Conservation (phyloP, 2,329 filamentous ascomycete genomes). For the Hymenoscyphus occultus region DNA sequence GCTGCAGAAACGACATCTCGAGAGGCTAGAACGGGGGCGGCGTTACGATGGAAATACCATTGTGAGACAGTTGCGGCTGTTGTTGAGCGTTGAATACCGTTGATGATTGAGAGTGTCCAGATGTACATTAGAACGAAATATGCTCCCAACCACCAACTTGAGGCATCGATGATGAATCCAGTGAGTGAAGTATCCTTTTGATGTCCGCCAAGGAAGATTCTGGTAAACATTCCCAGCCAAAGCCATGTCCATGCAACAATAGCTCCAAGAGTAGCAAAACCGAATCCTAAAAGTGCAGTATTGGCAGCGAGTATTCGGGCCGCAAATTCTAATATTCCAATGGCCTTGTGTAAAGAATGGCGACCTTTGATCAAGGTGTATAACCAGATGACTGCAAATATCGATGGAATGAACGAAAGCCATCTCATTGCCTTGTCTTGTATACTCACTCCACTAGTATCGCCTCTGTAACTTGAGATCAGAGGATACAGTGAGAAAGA, state of each 20-base stretch:
- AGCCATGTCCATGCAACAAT: constrained; percentile 91
- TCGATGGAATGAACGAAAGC: constrained; percentile 72
- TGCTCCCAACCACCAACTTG: constrained; percentile 92
- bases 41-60: constrained; percentile 97
- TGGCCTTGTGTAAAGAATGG: constrained; percentile 75
- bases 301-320: constrained; percentile 84
- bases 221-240: constrained; percentile 95
- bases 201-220: constrained; percentile 90
- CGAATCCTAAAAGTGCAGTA: constrained; percentile 77
- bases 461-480: constrained; percentile 80
- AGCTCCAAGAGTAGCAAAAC: constrained; percentile 69
- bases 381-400: constrained; percentile 74
- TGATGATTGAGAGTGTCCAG: constrained; percentile 86
- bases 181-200: constrained; percentile 56
- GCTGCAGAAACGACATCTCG: constrained; percentile 80
- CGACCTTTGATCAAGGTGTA: constrained; percentile 81
- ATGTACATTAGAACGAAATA: constrained; percentile 94
- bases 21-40: constrained; percentile 72
- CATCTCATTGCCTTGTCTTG: constrained; percentile 90
- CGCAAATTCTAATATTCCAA: constrained; percentile 88
- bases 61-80: constrained; percentile 95
- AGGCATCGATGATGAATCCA: constrained; percentile 76
- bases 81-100: constrained; percentile 84
- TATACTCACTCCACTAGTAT: constrained; percentile 68
- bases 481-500: constrained; percentile 91